A percentile compares a stretch with the other conserved stretches of the same genome.
These are phyloP conservation scores for Aaosphaeria arxii DNA, from an alignment of 2,329 filamentous ascomycete genomes.

Conservation along the genomic window DNA sequence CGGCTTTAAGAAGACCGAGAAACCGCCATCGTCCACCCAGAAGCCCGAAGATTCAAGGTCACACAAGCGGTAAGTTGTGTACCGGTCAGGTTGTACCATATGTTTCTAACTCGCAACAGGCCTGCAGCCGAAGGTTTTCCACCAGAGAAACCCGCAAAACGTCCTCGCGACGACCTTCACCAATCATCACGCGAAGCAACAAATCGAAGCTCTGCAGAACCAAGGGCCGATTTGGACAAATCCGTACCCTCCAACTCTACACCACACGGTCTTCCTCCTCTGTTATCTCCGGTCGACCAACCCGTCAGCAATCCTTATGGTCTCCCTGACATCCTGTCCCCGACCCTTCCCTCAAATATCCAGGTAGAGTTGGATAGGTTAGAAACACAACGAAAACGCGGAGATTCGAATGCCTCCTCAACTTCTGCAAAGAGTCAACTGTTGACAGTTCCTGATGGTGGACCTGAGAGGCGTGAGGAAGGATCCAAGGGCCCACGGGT, in stretches of 20 bases:
- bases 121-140: conserved; percentile 12
- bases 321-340: conserved; percentile 56
- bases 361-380: conserved; percentile 51
- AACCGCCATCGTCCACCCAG: conserved; percentile 8
- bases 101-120: conserved; percentile 8
- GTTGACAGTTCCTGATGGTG: conserved; percentile 17
- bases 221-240: conserved; percentile 27
- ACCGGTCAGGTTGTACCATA: background rate
- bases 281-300: conserved; percentile 39
- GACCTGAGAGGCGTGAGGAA: conserved; percentile 15
- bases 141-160: conserved; percentile 14
- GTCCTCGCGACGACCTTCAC: conserved; percentile 7
- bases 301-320: conserved; percentile 39
- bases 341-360: conserved; percentile 55
- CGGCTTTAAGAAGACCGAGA: conserved; percentile 20
- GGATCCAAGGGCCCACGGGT: conserved; percentile 19
- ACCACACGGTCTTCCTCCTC: conserved; percentile 37
- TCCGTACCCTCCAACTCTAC: conserved; percentile 27
- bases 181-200: conserved; percentile 6
- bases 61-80: conserved; percentile 15
- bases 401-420: conserved; percentile 32
- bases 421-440: conserved; percentile 31
- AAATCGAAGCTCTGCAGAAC: conserved; percentile 36
- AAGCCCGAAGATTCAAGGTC: conserved; percentile 12
- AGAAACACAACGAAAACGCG: conserved; percentile 34